phyloP scores from a whole-genome alignment of 192 early-diverging fungal species.

The Spizellomyces sp. region DNA sequence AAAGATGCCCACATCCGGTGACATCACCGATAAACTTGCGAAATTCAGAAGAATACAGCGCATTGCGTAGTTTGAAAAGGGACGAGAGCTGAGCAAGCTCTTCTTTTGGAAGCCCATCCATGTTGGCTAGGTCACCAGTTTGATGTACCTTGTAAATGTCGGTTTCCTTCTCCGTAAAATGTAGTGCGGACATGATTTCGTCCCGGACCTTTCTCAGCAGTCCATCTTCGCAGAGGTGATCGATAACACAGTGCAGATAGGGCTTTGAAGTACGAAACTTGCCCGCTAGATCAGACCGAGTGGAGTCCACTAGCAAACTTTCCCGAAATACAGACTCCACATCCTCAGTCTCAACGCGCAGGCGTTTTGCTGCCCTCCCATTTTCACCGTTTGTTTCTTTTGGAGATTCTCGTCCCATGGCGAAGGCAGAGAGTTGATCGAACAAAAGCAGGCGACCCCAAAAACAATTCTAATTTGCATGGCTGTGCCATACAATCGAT shows the following conservation, averaged over 20 bases:
- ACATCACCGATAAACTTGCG: constrained; percentile 65
- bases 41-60: constrained; percentile 75
- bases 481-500: too few species aligned
- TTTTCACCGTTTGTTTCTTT: too few species aligned
- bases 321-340: too few species aligned
- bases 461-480: too few species aligned
- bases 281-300: not conserved
- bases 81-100: constrained; percentile 60
- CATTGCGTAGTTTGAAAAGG: constrained; percentile 67
- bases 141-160: constrained; percentile 80
- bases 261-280: constrained; percentile 43
- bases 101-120: constrained; percentile 67
- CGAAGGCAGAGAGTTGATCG: too few species aligned
- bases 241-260: constrained; percentile 67
- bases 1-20: constrained; percentile 71
- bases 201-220: constrained; percentile 64
- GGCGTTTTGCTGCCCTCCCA: too few species aligned
- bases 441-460: too few species aligned
- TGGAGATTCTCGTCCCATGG: too few species aligned
- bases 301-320: too few species aligned
- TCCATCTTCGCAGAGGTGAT: constrained; percentile 58
- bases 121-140: constrained; percentile 81
- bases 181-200: constrained; percentile 64
- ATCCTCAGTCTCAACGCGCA: too few species aligned
- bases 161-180: constrained; percentile 82